These are phyloP conservation scores for Fusarium mundagurra DNA, from an alignment of 2,329 filamentous ascomycete genomes.

Conservation along the genomic window DNA sequence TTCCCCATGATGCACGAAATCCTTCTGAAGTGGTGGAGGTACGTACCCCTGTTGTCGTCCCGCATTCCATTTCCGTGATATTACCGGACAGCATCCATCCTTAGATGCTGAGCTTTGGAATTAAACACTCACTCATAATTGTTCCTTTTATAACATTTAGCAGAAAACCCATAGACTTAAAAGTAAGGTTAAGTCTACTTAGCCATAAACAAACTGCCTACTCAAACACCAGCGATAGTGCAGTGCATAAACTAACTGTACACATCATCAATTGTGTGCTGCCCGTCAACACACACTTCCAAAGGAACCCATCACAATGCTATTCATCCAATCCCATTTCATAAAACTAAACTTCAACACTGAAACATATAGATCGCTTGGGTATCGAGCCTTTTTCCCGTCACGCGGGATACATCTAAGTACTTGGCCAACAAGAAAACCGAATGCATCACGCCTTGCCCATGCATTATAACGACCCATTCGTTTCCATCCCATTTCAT, in stretches of 20 bases:
- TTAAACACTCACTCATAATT: background rate
- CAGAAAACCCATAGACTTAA: background rate
- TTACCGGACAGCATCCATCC: background rate
- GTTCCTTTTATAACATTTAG: fast-evolving
- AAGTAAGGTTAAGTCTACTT: background rate
- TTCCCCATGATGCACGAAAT: slow-evolving; percentile 31
- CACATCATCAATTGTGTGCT: background rate
- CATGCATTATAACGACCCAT: slow-evolving; percentile 18
- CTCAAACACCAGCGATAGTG: background rate
- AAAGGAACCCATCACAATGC: background rate
- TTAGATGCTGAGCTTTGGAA: background rate
- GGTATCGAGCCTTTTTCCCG: slow-evolving; percentile 41
- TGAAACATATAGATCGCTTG: slow-evolving; percentile 42
- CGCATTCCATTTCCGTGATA: background rate
- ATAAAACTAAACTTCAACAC: slow-evolving; percentile 14
- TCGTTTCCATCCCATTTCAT: background rate
- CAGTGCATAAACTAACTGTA: background rate
- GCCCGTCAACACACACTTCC: no score
- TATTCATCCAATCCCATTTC: background rate
- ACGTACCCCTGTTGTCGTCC: slow-evolving; percentile 12
- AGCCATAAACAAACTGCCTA: background rate
- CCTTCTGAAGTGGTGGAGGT: slow-evolving; percentile 17
- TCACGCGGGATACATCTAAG: slow-evolving; percentile 34
- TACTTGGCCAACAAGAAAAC: slow-evolving; percentile 29
- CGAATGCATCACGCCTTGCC: slow-evolving; percentile 34